A percentile compares a stretch with the other conserved stretches of the same genome.
phyloP scores from a whole-genome alignment of 371 early-diverging fungal genomes.

The Mortierella sp. region DNA sequence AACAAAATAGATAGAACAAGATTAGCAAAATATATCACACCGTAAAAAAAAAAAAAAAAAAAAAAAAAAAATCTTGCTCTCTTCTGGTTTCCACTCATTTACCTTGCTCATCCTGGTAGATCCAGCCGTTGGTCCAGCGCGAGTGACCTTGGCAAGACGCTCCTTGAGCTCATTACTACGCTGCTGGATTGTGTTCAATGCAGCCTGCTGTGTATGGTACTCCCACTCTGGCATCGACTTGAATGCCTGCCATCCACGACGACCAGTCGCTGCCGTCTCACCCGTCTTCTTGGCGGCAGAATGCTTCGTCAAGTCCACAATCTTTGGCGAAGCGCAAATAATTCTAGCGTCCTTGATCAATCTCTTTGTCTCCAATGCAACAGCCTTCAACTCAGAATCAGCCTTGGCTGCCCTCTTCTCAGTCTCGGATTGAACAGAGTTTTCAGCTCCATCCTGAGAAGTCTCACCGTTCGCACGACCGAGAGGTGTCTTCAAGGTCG shows the following conservation, averaged over 20 bases:
- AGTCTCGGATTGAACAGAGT: constrained; percentile 12
- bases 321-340: constrained; percentile 64
- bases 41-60: background rate
- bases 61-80: background rate
- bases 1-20: background rate
- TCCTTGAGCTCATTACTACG: constrained; percentile 68
- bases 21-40: background rate
- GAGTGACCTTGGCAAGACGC: constrained; percentile 51
- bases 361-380: constrained; percentile 51
- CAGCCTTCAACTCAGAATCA: constrained; percentile 47
- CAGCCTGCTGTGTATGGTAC: constrained; percentile 79
- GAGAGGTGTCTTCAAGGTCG: constrained; percentile 7
- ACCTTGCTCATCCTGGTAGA: constrained; percentile 44
- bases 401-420: constrained; percentile 8
- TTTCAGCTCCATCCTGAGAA: constrained; percentile 9
- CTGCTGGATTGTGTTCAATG: constrained; percentile 69
- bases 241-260: constrained; percentile 65
- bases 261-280: constrained; percentile 19
- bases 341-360: constrained; percentile 61
- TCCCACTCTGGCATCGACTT: constrained; percentile 72
- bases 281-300: constrained; percentile 21
- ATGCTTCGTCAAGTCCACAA: constrained; percentile 59
- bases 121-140: background rate
- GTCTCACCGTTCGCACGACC: constrained; percentile 4
- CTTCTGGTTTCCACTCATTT: no score